Evolutionary conservation across 2,329 filamentous ascomycete species (phyloP).

Genomic region (Beauveria asiatica): DNA sequence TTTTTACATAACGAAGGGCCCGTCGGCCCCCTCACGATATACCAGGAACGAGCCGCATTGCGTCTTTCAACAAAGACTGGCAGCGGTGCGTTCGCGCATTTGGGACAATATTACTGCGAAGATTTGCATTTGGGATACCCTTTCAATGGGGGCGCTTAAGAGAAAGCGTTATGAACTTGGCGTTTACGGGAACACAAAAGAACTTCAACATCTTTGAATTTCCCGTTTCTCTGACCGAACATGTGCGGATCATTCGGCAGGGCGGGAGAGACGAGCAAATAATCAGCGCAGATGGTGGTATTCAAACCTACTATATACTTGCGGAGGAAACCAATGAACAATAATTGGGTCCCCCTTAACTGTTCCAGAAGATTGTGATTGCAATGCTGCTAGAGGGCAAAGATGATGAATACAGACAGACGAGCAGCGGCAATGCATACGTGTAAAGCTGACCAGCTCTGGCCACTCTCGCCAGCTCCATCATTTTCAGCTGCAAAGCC

Average conservation of each 20-base stretch:
- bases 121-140: constrained; percentile 34
- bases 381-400: not conserved
- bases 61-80: constrained; percentile 41
- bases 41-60: constrained; percentile 28
- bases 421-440: not conserved
- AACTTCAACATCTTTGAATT: constrained; percentile 40
- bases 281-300: constrained; percentile 7
- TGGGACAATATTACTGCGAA: constrained; percentile 20
- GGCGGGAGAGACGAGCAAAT: constrained; percentile 15
- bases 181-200: constrained; percentile 37
- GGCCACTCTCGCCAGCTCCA: not conserved
- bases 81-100: constrained; percentile 28
- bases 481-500: not conserved
- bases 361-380: not conserved
- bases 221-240: constrained; percentile 25
- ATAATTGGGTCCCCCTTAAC: not conserved
- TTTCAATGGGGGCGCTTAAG: constrained; percentile 23
- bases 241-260: constrained; percentile 25
- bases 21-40: constrained; percentile 20
- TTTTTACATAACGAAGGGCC: constrained; percentile 17
- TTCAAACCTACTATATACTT: not conserved
- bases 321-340: not conserved
- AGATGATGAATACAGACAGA: not conserved
- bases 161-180: constrained; percentile 21
- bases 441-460: not conserved